Evolutionary conservation across 441 rosid species (phyloP), one percentile per base, ranked within the genome.

Genomic region (Erodium trifolium): DNA sequence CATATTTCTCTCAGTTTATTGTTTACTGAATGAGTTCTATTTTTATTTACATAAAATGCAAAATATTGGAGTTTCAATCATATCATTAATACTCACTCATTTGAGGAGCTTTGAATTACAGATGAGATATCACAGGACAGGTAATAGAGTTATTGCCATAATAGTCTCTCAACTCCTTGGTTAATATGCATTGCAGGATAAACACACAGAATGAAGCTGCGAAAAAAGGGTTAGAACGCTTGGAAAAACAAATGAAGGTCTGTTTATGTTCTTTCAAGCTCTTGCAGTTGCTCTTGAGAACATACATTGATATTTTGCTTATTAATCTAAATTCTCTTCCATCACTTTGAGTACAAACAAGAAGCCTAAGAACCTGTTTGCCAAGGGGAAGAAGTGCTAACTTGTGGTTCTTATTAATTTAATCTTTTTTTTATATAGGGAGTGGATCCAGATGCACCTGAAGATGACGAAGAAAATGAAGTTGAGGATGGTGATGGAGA

Each of bases 181-280:
- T 34, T 63, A 37, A 39, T 71, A 27, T 27, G 34, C 9, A 39
- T 75, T 81, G 78, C 88, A 94, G 99, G 78, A 90, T 94, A 82
- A 92, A 88, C 80, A 76, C 88, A 11, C 90, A 88, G 77, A 92
- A 86, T 78, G 98, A 92, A 70, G 93, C 97, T 67, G 98, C 98
- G n/a, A 92, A 85, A 77, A 92, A 88, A 75, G 99, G 99, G 17
- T 78, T 94, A 76, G 98, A 94, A 67, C 96, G 98, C 63, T 67
- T 94, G 78, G 99, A 94, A 81, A 94, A 92, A 74, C 98, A 82
- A 81, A 94, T 94, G 99, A 94, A 94, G 98, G 98, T 91, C 17
- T 57, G 29, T 7, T 0, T 29, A 16, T 41, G 68, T 69, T 3
- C 9, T 29, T 37, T 67, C 45, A 4, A 41, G n/a, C 41, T 16